Evolutionary conservation across 2,329 filamentous ascomycete species (phyloP), one percentile per base, ranked within the genome.

Genomic region (Botrytis deweyae): DNA sequence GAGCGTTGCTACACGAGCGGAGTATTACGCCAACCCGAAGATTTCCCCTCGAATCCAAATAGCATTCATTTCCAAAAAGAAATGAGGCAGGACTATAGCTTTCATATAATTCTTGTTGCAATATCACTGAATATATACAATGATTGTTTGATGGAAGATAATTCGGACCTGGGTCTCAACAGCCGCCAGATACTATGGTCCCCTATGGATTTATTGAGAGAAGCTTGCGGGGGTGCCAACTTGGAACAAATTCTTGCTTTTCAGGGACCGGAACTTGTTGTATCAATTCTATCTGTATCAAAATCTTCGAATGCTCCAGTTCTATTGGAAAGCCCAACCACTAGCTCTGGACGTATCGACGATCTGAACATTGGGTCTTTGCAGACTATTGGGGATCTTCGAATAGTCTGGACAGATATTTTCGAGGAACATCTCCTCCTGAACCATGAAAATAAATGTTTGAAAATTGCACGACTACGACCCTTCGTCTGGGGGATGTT

Each of bases 161-260:
- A 29, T 42, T 69, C 49, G n/a, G 25, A 42, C 20, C 22, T 55
- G 25, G 46, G 9, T 22, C 66, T 5, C 9, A 29, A 55, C 14
- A 69, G 38, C 40, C n/a, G 16, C 22, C 36, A 63, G 61, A 18
- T 42, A n/a, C 16, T 63, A n/a, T n/a, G 61, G 36, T 63, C 61
- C 9, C 61, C 61, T 14, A 44, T 5, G 20, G 62, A 64, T 64
- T 10, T 64, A 7, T 44, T 64, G 10, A 46, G 62, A 46, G 62
- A 64, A 18, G 62, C 38, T 44, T 64, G 38, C 29, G 40, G 25
- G 12, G n/a, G 62, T 64, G 62, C 40, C 4, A 64, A 42, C 7
- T 42, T 69, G 25, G 66, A 58, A 40, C 46, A 69, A 59, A 69
- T 69, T 44, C 49, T 55, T 42, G 66, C 66, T 33, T 58, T 69